Evolutionary conservation across 441 rosid genomes (phyloP), one percentile per base, ranked within the genome.

Genomic region (Flueggea neowawraea): DNA sequence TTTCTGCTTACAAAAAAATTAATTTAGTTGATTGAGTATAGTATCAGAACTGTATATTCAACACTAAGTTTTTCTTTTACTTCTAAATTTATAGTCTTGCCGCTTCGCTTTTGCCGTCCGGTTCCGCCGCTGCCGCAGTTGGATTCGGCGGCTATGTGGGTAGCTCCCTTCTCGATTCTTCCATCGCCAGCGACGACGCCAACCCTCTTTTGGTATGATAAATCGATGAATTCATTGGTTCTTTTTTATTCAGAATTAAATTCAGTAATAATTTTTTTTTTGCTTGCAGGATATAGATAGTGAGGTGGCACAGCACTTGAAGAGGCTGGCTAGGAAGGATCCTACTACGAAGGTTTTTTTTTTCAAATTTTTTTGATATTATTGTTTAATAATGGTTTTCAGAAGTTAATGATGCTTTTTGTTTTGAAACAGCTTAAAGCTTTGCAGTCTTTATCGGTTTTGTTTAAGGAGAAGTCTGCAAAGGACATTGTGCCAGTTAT

Each of bases 61-160:
- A 14, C 56, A 10, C 54, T 14, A 54, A 6, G 3, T 17, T 14
- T 47, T 50, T 15, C 11, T 57, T 31, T 11, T 31, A 45, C 1
- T 12, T 13, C 16, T 52, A 16, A 7, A 49, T 66, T 57, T 60
- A 33, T 74, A 90, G 97, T 69, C 78, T 84, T n/a, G 99, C 99
- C 15, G 96, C 97, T 68, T 85, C 96, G 58, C 67, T 87, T 13
- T 75, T 91, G 75, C 83, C 96, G 28, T 76, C 94, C 58, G 75
- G 75, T 55, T 84, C 97, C 47, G 70, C 90, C 12, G 81, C 89
- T 0, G 69, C 79, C 0, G 69, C 84, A 0, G 87, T 81, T 17
- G 99, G 99, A 62, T 94, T 94, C 63, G 99, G 99, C n/a, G 99
- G 97, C 57, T 94, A 86, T 63, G 82, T 86, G 2, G 99, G 99